phyloP scores from a whole-genome alignment of 179 eudicot species.

The Drosera spatulata region DNA sequence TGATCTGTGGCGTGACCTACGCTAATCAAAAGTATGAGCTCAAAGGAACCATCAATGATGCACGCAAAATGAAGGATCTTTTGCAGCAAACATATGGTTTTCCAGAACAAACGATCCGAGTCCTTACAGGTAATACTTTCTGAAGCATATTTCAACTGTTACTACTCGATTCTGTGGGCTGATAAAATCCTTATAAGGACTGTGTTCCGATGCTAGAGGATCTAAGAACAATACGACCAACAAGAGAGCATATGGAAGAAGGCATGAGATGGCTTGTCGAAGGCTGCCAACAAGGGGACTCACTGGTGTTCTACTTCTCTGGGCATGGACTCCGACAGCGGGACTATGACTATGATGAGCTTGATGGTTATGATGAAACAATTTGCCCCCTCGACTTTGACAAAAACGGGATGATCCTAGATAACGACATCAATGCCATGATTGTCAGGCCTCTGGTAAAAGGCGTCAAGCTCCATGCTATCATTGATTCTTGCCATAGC shows the following conservation, averaged over 20 bases:
- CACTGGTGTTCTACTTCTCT: constrained; percentile 68
- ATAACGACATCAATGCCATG: constrained; percentile 54
- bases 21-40: too few relatives aligned
- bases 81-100: background rate
- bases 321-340: constrained; percentile 68
- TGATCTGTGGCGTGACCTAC: background rate
- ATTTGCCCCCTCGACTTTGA: constrained; percentile 72
- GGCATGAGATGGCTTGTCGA: constrained; percentile 58
- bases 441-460: constrained; percentile 49
- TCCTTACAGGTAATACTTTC: background rate
- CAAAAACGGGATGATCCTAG: constrained; percentile 53
- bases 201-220: background rate
- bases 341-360: constrained; percentile 33
- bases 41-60: background rate
- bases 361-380: constrained; percentile 64
- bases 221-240: constrained; percentile 15
- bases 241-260: constrained; percentile 48
- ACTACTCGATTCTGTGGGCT: background rate
- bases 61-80: background rate
- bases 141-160: background rate
- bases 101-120: background rate
- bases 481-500: constrained; percentile 69
- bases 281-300: constrained; percentile 58
- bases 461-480: constrained; percentile 71
- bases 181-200: background rate